Base-by-base conservation (phyloP, 2,329 filamentous ascomycete species). In the Sporothrix protearum region DNA sequence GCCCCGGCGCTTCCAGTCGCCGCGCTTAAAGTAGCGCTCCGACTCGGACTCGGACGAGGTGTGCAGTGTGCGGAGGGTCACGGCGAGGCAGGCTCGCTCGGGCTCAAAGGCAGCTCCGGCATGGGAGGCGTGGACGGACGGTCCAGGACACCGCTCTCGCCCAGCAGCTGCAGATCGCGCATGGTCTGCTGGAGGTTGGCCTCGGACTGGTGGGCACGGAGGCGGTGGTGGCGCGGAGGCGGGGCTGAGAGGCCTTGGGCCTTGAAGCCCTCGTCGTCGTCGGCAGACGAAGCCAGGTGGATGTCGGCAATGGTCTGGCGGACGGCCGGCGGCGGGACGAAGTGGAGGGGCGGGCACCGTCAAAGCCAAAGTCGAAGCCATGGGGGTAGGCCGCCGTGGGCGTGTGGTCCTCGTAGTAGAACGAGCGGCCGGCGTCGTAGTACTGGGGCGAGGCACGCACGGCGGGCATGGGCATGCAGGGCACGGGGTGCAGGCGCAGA, bases 1-100 rank as follows among this genome's bases (percentile, higher is more conserved):
- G 28, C 78, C 80, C 4, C 78, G 73, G 25, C 80, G 75, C 77
- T 81, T 81, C 80, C 80, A 81, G 67, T 76, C 78, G 68, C 79
- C 79, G 1, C 79, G 76, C 74, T 78, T 78, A 19, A 80, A 73
- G 51, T 76, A 79, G 45, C 76, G 74, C 36, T 78, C 77, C 6
- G 76, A 72, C 28, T 76, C 76, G 30, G 73, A 73, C 12, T 71
- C 59, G 16, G 71, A 53, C 42, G 42, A 47, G 14, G 66, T 72
- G n/a, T 59, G 73, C 53, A 73, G 76, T 19, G 75, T 71, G 47
- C 77, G 75, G 14, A 72, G 75, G 2, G 71, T 76, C n/a, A 73
- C 66, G 72, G 72, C 42, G 74, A 71, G 19, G 69, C 10, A 39
- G 75, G 67, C 67, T 61, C 71, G 49, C 68, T 72, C 42, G 42